A percentile compares a stretch with the other conserved stretches of the same genome.
phyloP scores from a whole-genome alignment of 257 asterid species.

The Capsicum chinense region DNA sequence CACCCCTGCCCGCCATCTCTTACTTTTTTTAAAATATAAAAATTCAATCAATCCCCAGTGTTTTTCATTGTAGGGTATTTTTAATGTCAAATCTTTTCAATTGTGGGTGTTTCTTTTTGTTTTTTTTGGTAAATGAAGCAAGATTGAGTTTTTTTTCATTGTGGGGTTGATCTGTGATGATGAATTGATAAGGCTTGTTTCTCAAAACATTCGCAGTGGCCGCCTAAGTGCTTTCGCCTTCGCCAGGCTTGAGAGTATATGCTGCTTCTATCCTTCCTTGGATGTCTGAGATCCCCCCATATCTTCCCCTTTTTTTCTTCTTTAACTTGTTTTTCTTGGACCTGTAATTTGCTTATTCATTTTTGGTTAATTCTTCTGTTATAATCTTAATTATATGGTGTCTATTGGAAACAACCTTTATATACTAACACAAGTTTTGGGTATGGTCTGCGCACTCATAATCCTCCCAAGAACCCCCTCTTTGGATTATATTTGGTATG shows the following conservation, averaged over 20 bases:
- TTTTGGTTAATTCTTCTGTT: not conserved
- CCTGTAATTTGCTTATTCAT: too few species aligned
- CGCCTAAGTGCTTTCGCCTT: slow-evolving; percentile 74
- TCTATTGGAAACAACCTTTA: not conserved
- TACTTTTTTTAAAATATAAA: too few species aligned
- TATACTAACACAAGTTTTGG: too few species aligned
- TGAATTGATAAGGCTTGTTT: slow-evolving; percentile 61
- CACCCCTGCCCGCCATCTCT: too few species aligned
- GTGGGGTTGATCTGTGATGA: slow-evolving; percentile 46
- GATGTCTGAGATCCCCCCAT: slow-evolving; percentile 63
- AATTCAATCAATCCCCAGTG: too few species aligned
- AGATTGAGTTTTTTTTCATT: not conserved
- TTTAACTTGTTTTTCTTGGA: not conserved
- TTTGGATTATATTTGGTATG: too few species aligned
- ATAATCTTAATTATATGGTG: not conserved
- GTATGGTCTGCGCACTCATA: too few species aligned
- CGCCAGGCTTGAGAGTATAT: slow-evolving; percentile 79
- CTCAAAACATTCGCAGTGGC: slow-evolving; percentile 83
- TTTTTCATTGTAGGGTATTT: too few species aligned
- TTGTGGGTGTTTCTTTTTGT: not conserved
- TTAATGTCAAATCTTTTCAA: not conserved
- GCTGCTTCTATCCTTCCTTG: slow-evolving; percentile 80
- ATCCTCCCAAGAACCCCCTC: too few species aligned
- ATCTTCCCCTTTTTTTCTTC: not conserved
- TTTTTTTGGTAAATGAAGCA: not conserved